Evolutionary conservation across 108 stramenopile species (phyloP).

Genomic region (Pseudonitzschia delicatissima): DNA sequence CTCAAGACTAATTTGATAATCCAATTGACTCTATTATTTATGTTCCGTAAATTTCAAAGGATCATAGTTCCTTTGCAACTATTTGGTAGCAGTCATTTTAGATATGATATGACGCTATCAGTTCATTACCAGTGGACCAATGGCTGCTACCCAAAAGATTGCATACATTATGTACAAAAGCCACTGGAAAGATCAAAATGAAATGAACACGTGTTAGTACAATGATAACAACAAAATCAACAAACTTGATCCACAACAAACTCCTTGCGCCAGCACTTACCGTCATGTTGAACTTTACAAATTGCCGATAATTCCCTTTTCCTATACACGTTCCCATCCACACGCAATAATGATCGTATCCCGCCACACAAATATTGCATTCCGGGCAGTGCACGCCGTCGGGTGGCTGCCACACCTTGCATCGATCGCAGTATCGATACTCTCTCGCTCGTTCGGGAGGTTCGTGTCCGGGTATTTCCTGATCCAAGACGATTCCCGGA

Average conservation of each 20-base stretch:
- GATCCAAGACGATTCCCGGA: slow-evolving; percentile 53
- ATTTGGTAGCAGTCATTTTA: no score
- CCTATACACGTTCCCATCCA: slow-evolving; percentile 93
- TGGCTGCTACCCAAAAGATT: slow-evolving; percentile 59
- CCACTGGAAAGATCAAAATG: slow-evolving; percentile 28
- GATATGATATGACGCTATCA: no score
- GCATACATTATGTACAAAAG: slow-evolving; percentile 66
- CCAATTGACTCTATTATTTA: no score
- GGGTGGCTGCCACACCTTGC: slow-evolving; percentile 73
- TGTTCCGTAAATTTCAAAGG: no score
- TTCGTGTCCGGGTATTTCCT: slow-evolving; percentile 23
- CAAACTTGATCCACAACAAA: neutral
- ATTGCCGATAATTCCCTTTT: slow-evolving; percentile 68
- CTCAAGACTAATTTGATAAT: no score
- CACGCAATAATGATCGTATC: slow-evolving; percentile 91
- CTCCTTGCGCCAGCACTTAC: neutral
- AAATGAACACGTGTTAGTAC: neutral
- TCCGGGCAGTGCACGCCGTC: slow-evolving; percentile 84
- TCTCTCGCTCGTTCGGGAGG: slow-evolving; percentile 23
- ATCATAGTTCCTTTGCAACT: no score
- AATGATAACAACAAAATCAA: neutral
- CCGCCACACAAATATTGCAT: slow-evolving; percentile 86
- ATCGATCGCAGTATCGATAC: slow-evolving; percentile 78
- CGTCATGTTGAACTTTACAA: slow-evolving; percentile 73
- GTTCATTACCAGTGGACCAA: slow-evolving; percentile 48